Evolutionary conservation across 805 yeast genomes (phyloP), one percentile per base, ranked within the genome.

Genomic region (Maudiozyma turicensis): DNA sequence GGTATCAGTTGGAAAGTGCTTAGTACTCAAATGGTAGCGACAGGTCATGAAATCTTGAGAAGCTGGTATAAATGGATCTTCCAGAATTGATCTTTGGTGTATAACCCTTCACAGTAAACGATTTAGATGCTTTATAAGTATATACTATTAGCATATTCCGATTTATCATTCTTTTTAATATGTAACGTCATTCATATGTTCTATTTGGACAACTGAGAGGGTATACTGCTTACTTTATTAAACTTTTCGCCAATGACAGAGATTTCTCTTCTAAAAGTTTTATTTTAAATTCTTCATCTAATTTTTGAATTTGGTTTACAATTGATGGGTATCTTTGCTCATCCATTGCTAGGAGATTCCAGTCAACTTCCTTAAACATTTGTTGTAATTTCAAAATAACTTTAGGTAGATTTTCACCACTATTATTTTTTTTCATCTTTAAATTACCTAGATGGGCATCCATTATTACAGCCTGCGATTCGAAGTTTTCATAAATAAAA

Each of bases 401-500:
- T 3, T 48, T 10, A 1, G 51, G 46, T 6, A 62, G 31, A 37
- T 58, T 60, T 13, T 44, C 47, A n/a, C 50, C 39, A 6, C 60
- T 54, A 2, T 48, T 34, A 7, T 30, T 41, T 7, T 49, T 49
- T 8, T 53, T 43, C 15, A 26, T 14, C 14, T 46, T 45, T 32
- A 62, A 48, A 1, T 34, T 38, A 26, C 52, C 34, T 1, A 47
- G 46, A 43, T 51, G 60, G 10, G 49, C 37, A 10, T 52, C 44
- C 5, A 62, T 45, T 10, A 45, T 50, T 8, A 47, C 41, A 11
- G 50, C 47, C 28, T 56, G 57, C n/a, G 51, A 38, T 3, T 56
- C 53, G 38, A 64, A 50, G 20, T 50, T 58, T 30, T 57, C 59
- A 38, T 54, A 53, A 7, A 58, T 40, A 37, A 58, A 61, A 34